These are phyloP conservation scores for Salisapilia sapeloensis DNA, from an alignment of 352 stramenopile species.

Conservation along the genomic window DNA sequence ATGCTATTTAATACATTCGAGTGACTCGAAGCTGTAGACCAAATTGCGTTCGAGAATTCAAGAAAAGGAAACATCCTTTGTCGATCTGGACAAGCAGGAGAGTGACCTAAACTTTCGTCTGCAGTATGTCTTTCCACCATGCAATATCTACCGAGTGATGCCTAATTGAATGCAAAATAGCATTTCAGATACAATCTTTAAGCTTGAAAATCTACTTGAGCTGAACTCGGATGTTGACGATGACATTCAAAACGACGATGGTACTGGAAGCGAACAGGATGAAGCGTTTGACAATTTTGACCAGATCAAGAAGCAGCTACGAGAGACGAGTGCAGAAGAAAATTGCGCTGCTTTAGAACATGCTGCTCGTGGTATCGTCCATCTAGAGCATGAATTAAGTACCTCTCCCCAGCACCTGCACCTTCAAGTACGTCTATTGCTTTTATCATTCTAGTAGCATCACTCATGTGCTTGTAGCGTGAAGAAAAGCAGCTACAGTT, in stretches of 20 bases:
- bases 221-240: constrained; percentile 15
- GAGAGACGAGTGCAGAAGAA: constrained; percentile 21
- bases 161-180: constrained; percentile 4
- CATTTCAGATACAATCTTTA: constrained; percentile 56
- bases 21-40: constrained; percentile 5
- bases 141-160: neutral
- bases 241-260: constrained; percentile 10
- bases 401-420: too few species aligned
- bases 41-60: constrained; percentile 40
- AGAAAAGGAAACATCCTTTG: constrained; percentile 16
- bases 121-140: constrained; percentile 2
- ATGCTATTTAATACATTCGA: constrained; percentile 1
- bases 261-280: constrained; percentile 8
- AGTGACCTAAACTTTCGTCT: constrained; percentile 44
- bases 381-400: constrained; percentile 70
- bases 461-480: constrained; percentile 9
- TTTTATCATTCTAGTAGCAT: too few species aligned
- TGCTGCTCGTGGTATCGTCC: constrained; percentile 49
- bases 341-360: constrained; percentile 59
- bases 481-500: constrained; percentile 50
- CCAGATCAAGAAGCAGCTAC: constrained; percentile 14
- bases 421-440: too few species aligned
- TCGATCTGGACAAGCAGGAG: constrained; percentile 25
- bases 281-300: constrained; percentile 67
- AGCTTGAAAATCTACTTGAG: constrained; percentile 63